Percentiles rank a stretch among this genome's conserved stretches.
Conservation (phyloP, 495 filamentous ascomycete species). For the Penicillium cinerascens region DNA sequence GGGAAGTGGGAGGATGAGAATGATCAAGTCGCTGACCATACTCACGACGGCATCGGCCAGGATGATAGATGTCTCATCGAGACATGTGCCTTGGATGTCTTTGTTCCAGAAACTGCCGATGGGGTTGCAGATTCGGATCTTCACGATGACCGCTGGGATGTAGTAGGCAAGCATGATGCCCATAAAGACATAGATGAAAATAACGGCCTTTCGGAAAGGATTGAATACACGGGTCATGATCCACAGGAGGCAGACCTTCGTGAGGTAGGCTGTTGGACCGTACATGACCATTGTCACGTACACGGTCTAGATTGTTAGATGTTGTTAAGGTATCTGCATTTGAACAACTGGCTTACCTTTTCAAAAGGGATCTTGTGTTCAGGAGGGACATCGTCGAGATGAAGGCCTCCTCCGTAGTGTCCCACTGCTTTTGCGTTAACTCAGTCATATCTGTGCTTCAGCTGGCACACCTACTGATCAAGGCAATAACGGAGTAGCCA, state of each 20-base stretch:
- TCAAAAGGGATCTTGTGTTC: conserved; percentile 17
- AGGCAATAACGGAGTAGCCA: conserved; percentile 24
- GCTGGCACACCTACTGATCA: conserved; percentile 19
- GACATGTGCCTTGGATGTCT: conserved; percentile 21
- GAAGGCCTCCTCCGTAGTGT: conserved; percentile 25
- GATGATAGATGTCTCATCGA: conserved; percentile 35
- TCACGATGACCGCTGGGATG: conserved; percentile 35
- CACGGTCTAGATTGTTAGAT: conserved; percentile 16
- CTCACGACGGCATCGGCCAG: conserved; percentile 38
- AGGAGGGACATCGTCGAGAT: conserved; percentile 15
- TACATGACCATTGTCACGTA: conserved; percentile 39
- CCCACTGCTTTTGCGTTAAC: conserved; percentile 19
- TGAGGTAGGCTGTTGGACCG: conserved; percentile 37
- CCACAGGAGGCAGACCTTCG: conserved; percentile 38
- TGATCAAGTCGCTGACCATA: conserved; percentile 33
- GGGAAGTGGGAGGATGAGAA: conserved; percentile 29
- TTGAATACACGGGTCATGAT: conserved; percentile 41
- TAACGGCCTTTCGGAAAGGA: conserved; percentile 30
- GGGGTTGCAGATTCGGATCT: conserved; percentile 38
- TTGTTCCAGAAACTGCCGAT: conserved; percentile 32
- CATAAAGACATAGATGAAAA: conserved; percentile 35
- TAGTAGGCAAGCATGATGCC: conserved; percentile 40
- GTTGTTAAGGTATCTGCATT: background rate
- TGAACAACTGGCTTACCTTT: conserved; percentile 12
- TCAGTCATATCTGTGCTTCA: background rate